A percentile compares a stretch with the other conserved stretches of the same genome.
phyloP scores from a whole-genome alignment of 352 stramenopile species.

The Phytophthora tubulina region DNA sequence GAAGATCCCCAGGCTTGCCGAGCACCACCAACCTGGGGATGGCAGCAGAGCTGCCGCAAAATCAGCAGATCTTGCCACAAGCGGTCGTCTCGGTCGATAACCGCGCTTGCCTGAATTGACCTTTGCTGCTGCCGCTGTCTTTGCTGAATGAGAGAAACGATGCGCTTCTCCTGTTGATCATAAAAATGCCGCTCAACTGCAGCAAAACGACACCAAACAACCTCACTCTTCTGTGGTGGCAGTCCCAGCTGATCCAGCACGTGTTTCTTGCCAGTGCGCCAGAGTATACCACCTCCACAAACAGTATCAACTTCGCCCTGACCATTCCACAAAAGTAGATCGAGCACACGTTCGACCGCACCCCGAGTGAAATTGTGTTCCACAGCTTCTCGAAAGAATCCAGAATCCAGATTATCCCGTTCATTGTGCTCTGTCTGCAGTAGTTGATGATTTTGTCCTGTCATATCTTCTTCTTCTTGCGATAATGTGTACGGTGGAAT shows the following conservation, averaged over 20 bases:
- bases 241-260: conserved; percentile 75
- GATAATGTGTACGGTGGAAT: conserved; percentile 49
- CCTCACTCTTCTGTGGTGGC: conserved; percentile 60
- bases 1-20: conserved; percentile 27
- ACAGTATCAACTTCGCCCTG: background rate
- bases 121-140: conserved; percentile 24
- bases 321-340: conserved; percentile 61
- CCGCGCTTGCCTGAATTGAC: conserved; percentile 20
- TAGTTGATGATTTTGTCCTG: conserved; percentile 10
- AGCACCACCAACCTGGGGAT: conserved; percentile 87
- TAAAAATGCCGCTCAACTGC: conserved; percentile 87
- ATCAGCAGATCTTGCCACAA: conserved; percentile 81
- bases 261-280: conserved; percentile 81
- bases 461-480: background rate
- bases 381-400: conserved; percentile 50
- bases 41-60: conserved; percentile 92
- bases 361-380: conserved; percentile 49
- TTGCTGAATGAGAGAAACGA: conserved; percentile 54
- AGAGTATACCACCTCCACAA: conserved; percentile 62
- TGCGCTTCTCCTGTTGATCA: conserved; percentile 66
- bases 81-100: conserved; percentile 48
- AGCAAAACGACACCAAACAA: conserved; percentile 77
- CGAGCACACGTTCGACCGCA: conserved; percentile 52
- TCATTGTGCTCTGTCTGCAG: conserved; percentile 27
- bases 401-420: conserved; percentile 37